Conservation (phyloP, 306 rosid species). For the Quillaja saponaria region DNA sequence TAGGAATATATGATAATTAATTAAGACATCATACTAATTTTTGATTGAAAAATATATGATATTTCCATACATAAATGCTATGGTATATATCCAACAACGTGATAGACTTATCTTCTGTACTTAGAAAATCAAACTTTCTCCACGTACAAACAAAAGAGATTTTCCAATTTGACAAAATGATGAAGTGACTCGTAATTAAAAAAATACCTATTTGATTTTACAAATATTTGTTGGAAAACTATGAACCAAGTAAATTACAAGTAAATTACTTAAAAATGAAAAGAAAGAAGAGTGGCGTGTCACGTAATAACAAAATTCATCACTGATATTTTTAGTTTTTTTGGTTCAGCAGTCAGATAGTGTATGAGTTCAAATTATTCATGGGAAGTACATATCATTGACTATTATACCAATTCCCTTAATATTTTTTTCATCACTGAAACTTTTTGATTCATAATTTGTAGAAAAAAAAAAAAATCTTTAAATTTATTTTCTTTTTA, state of each 20-base stretch:
- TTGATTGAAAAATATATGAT: background rate
- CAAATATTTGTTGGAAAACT: conserved; percentile 39
- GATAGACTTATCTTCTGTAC: conserved; percentile 16
- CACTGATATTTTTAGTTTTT: conserved; percentile 1
- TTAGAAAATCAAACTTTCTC: conserved; percentile 10
- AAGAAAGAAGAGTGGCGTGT: conserved; percentile 28
- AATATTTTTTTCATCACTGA: too few relatives aligned
- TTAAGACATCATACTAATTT: too few relatives aligned
- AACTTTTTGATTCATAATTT: too few relatives aligned
- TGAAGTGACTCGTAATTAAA: conserved; percentile 24
- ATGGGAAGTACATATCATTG: too few relatives aligned
- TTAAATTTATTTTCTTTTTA: too few relatives aligned
- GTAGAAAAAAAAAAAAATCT: background rate
- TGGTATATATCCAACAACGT: background rate
- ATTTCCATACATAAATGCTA: background rate
- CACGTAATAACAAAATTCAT: conserved; percentile 21
- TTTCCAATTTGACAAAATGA: background rate
- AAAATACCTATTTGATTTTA: background rate
- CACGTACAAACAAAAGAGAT: conserved; percentile 33
- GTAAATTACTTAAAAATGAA: conserved; percentile 1
- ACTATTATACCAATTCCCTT: too few relatives aligned
- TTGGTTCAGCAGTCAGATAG: too few relatives aligned
- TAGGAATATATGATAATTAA: too few relatives aligned
- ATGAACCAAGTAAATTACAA: conserved; percentile 41
- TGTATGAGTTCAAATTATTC: too few relatives aligned